A percentile compares a stretch with the other conserved stretches of the same genome.
Conservation (phyloP, 345 rosid genomes). For the Citrus sp. region DNA sequence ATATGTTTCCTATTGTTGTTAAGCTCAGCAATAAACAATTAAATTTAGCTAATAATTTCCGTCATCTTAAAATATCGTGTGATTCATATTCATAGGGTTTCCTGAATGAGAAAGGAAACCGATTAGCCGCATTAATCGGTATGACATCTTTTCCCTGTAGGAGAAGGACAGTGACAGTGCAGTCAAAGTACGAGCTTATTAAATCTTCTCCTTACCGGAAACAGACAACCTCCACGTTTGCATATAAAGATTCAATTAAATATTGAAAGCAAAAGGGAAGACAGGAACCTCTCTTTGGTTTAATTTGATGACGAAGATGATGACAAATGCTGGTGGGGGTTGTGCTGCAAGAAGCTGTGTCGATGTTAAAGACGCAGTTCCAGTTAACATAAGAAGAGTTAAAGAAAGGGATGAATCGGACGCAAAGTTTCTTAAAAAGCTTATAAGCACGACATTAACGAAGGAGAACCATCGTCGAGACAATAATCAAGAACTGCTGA, state of each 20-base stretch:
- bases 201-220: neutral
- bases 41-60: no score
- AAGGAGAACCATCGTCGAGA: neutral
- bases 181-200: no score
- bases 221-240: no score
- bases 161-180: no score
- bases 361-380: conserved; percentile 10
- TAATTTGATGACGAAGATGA: neutral
- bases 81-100: no score
- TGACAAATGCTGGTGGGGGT: neutral
- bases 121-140: no score
- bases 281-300: neutral
- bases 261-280: neutral
- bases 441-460: conserved; percentile 1
- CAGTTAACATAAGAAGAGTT: neutral
- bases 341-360: conserved; percentile 6
- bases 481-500: neutral
- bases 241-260: no score
- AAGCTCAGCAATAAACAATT: no score
- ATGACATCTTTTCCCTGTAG: no score
- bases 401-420: conserved; percentile 17
- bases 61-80: no score
- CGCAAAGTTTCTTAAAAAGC: neutral
- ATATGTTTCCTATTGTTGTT: no score
- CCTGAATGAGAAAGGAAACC: no score